Conservation (phyloP, 2,329 filamentous ascomycete genomes). For the Microsporum ferrugineum region DNA sequence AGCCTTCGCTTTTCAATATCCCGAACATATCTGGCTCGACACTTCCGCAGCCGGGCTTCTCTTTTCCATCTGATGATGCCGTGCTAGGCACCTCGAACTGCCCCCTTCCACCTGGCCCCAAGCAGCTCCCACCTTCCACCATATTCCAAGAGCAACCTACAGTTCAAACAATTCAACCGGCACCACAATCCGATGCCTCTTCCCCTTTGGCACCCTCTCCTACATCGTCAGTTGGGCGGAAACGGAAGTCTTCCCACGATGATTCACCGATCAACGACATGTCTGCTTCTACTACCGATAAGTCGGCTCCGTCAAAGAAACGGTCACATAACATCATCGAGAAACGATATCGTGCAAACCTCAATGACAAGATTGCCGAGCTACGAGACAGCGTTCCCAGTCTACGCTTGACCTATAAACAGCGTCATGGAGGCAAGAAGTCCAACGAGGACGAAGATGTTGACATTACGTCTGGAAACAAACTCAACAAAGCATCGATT, state of each 20-base stretch:
- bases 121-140: slow-evolving; percentile 7
- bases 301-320: slow-evolving; percentile 64
- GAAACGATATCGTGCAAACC: slow-evolving; percentile 88
- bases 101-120: background rate
- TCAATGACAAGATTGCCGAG: slow-evolving; percentile 94
- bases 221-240: slow-evolving; percentile 6
- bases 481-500: slow-evolving; percentile 95
- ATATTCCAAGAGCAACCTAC: background rate
- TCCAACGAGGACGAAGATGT: slow-evolving; percentile 65
- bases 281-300: slow-evolving; percentile 36
- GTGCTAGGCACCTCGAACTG: background rate
- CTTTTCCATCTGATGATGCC: slow-evolving; percentile 8
- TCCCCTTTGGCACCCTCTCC: slow-evolving; percentile 8
- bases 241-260: slow-evolving; percentile 9
- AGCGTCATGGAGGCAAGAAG: slow-evolving; percentile 43
- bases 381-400: slow-evolving; percentile 85
- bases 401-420: slow-evolving; percentile 68
- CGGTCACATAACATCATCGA: slow-evolving; percentile 98
- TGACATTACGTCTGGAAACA: slow-evolving; percentile 75
- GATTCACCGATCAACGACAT: slow-evolving; percentile 31
- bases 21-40: background rate
- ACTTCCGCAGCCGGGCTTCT: background rate
- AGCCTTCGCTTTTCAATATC: slow-evolving; percentile 18
- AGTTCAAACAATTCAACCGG: background rate
- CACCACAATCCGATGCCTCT: background rate